Evolutionary conservation across 495 filamentous ascomycete species (phyloP), one percentile per base, ranked within the genome.

Genomic region (Trichoderma gamsii): DNA sequence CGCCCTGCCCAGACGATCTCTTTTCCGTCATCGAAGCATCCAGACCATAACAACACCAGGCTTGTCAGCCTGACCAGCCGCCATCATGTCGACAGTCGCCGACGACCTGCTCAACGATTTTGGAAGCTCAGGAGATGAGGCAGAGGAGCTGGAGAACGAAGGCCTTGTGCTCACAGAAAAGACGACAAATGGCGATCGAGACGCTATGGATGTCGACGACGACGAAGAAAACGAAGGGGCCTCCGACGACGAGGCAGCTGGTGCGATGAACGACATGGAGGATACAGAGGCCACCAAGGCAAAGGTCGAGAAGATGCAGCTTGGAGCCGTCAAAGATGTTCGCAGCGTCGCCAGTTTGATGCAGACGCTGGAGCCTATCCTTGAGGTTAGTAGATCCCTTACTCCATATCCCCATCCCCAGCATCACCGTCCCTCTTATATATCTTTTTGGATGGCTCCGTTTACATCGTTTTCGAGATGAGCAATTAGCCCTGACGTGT

Each of bases 101-200:
- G 90, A 93, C 69, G 91, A 95, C 73, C 81, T 95, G 25, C 85
- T 96, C 63, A 90, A 93, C 70, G 96, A 98, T 77, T 97, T 98
- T 71, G 94, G 92, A 70, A 91, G 88, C 69, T 87, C 87, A 2
- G 84, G 87, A 44, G 86, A 85, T 64, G 85, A 88, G 67, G 81
- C 79, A 46, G 84, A 81, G 4, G 81, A 85, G 7, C 78, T 83
- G 49, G 78, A 83, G 67, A 81, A 83, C 35, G 79, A 78, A 43
- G 77, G 76, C 41, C 74, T 84, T 64, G 75, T 74, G 61, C 76
- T 75, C 71, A 71, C 65, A 56, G 68, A 56, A 9, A 70, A 71
- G 68, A 72, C 71, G 11, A 52, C 70, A 15, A 78, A 76, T 51
- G 76, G 73, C 38, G 71, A 61, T 35, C 72, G 74, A 13, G 82